Conservation (phyloP, 2,329 filamentous ascomycete genomes). For the Sarocladium kiliense region DNA sequence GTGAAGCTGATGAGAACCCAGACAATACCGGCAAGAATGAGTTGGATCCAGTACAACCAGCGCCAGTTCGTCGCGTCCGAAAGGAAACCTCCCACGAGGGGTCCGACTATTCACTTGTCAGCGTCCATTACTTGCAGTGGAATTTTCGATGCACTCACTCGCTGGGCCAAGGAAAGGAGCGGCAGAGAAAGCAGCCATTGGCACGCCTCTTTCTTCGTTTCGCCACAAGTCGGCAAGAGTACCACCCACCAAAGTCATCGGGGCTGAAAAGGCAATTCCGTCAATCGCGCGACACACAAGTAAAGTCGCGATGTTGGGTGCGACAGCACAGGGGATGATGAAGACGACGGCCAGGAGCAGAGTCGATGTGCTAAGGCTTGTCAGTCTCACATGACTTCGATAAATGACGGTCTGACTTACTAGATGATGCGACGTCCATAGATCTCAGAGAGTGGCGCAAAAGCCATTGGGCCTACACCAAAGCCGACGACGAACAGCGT, state of each 20-base stretch:
- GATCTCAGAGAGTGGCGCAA: constrained; percentile 74
- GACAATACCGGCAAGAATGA: constrained; percentile 66
- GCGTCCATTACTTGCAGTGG: not conserved
- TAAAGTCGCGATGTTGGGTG: constrained; percentile 70
- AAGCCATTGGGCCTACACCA: constrained; percentile 73
- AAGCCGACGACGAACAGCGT: constrained; percentile 79
- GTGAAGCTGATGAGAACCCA: constrained; percentile 79
- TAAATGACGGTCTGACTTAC: constrained; percentile 22
- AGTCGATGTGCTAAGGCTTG: constrained; percentile 45
- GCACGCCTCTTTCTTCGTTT: constrained; percentile 77
- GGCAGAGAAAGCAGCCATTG: constrained; percentile 81
- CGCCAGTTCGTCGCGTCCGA: constrained; percentile 68
- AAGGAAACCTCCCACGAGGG: constrained; percentile 72
- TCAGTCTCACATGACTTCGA: constrained; percentile 9
- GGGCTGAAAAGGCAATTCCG: constrained; percentile 78
- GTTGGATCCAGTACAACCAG: constrained; percentile 83
- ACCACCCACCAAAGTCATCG: constrained; percentile 81
- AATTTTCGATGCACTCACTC: constrained; percentile 31
- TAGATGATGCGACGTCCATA: constrained; percentile 70
- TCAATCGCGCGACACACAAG: constrained; percentile 73
- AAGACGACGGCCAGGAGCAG: constrained; percentile 69
- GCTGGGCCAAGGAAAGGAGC: constrained; percentile 80
- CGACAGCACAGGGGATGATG: constrained; percentile 72
- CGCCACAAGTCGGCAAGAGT: constrained; percentile 81
- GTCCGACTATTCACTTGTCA: constrained; percentile 44